Evolutionary conservation across 78 protist genomes (phyloP).

Genomic region (Protostelium mycophagum): DNA sequence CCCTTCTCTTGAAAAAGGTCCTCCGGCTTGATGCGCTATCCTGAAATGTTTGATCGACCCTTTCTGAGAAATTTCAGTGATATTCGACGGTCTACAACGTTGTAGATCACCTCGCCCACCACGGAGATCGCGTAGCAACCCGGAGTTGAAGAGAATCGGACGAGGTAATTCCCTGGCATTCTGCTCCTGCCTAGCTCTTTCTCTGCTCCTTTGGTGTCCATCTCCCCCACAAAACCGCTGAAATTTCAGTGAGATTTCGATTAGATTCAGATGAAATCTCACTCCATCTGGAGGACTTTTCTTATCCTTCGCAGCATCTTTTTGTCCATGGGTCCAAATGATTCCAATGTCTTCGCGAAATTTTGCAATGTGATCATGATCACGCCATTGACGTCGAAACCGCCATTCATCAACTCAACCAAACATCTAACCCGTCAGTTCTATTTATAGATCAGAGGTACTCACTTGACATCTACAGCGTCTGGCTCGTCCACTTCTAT

Average conservation of each 20-base stretch:
- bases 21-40: neutral
- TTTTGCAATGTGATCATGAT: neutral
- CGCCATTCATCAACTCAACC: neutral
- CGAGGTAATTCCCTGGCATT: neutral
- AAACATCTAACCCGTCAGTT: neutral
- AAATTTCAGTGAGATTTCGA: neutral
- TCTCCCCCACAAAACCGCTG: neutral
- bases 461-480: neutral
- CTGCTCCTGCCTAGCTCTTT: neutral
- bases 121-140: neutral
- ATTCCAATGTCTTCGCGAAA: neutral
- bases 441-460: neutral
- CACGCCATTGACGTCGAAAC: neutral
- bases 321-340: neutral
- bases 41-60: neutral
- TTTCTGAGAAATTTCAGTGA: neutral
- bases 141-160: neutral
- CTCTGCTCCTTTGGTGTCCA: neutral
- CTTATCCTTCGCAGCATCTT: neutral
- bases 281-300: neutral
- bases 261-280: neutral
- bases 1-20: neutral
- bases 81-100: neutral
- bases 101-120: neutral
- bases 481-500: neutral